Base-by-base conservation (phyloP, 192 early-diverging fungal genomes). In the Powellomyces hirtus region DNA sequence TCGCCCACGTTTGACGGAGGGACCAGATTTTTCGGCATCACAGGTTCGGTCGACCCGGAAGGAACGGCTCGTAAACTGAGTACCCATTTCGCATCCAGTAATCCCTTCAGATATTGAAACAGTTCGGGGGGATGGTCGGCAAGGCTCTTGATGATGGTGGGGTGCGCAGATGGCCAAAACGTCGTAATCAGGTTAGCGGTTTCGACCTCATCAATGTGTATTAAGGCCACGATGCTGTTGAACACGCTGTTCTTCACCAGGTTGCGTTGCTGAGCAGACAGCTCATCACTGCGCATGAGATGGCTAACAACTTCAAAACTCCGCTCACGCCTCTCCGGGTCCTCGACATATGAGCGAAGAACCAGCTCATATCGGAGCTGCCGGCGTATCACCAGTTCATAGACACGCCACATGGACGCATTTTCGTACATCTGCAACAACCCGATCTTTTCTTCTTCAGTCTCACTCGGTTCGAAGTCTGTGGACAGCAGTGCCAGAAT, bases 331-430 rank as follows among this genome's bases (percentile, higher is more conserved):
- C 74, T 61, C 20, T 10, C 16, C 0, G 58, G 57, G 62, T 83
- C 81, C 16, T 60, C 26, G 51, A 83, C 31, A 53, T 76, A 83
- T 38, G 68, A 78, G 7, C 58, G 24, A 11, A 83, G 38, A 2
- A 79, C 73, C n/a, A 70, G 49, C 14, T 78, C 76, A 50, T 42
- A 78, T 24, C 53, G 20, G 4, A 56, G 38, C 13, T 24, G 40
- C 38, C 33, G 22, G 10, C 60, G 58, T 22, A 73, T 69, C 4
- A 73, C 29, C 1, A 59, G 35, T 57, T 83, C 81, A 16, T 67
- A 72, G 16, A 77, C 59, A 33, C 51, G 68, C 77, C 77, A 83
- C 38, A 83, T 62, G 11, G 58, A 35, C 0, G 52, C 64, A 14
- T 53, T 18, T 50, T 70, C 44, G 55, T 64, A 78, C 3, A 56